Base-by-base conservation (phyloP, 1,284 basidiomycete species). In the Puccinia coronata region DNA sequence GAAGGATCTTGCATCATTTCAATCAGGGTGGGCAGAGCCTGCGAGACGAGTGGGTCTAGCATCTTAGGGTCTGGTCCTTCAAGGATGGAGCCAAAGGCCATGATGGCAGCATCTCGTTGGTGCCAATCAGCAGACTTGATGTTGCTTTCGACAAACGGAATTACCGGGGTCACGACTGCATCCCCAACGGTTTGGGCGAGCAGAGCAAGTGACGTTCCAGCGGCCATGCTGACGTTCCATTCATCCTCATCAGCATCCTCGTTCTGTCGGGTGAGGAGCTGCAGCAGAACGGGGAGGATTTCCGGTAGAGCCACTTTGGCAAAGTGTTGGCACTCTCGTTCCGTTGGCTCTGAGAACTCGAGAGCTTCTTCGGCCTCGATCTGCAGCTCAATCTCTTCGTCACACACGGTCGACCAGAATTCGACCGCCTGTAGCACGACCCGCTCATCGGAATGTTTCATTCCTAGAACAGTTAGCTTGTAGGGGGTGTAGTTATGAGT, bases 341-440 rank as follows among this genome's bases (percentile, higher is more conserved):
- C 93, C 14, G 95, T 94, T n/a, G 91, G 88, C 86, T 98, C 96
- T 78, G 93, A 93, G 83, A 94, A 98, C 83, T 95, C 93, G 79
- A 90, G 89, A 55, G 96, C 96, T 88, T 98, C 96, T 83, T 93
- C 91, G 0, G 93, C 92, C 86, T 98, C 95, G 83, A 95, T 90
- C n/a, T 92, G 91, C 80, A 98, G 88, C 83, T 98, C 95, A 67
- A 95, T 92, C 87, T 99, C 96, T 86, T 98, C 94, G 86, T 99
- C 96, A 85, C 96, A 98, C 9, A 99, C 96, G 5, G 96, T 98
- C 3, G 95, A 95, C 96, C 97, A 99, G 88, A 99, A 99, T 86
- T 99, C 96, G 83, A 99, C 93, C 25, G 97, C 97, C 87, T 99
- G 96, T 53, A 98, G 88, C 0, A 95, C 94, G 28, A 99, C 96